phyloP scores from a whole-genome alignment of 2,329 filamentous ascomycete genomes.

The Colletotrichum tabaci region DNA sequence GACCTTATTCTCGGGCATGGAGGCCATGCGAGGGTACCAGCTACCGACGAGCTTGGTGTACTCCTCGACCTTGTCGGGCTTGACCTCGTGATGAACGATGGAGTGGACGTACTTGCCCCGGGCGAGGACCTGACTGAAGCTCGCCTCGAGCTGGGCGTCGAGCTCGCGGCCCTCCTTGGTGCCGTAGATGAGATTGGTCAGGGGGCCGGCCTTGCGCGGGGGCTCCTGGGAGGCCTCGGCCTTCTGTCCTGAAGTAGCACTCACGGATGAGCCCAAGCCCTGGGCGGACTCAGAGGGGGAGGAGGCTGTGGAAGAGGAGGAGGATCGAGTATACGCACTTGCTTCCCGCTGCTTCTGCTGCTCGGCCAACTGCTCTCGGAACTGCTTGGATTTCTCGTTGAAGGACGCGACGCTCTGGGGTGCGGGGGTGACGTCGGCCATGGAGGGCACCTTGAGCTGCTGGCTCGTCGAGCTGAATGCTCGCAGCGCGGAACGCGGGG shows the following conservation, averaged over 20 bases:
- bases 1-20: slow-evolving; percentile 89
- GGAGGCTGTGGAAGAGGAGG: slow-evolving; percentile 46
- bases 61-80: slow-evolving; percentile 95
- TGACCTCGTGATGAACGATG: slow-evolving; percentile 96
- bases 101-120: slow-evolving; percentile 98
- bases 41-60: slow-evolving; percentile 90
- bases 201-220: slow-evolving; percentile 77
- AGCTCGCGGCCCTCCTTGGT: slow-evolving; percentile 95
- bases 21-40: slow-evolving; percentile 94
- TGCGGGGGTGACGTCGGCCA: slow-evolving; percentile 82
- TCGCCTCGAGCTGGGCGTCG: slow-evolving; percentile 95
- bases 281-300: slow-evolving; percentile 59
- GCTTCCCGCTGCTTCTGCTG: slow-evolving; percentile 87
- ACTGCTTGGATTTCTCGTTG: slow-evolving; percentile 86
- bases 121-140: slow-evolving; percentile 94
- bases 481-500: slow-evolving; percentile 64
- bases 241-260: slow-evolving; percentile 67
- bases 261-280: slow-evolving; percentile 77
- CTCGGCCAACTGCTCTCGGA: slow-evolving; percentile 85
- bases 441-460: slow-evolving; percentile 74
- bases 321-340: slow-evolving; percentile 73
- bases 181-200: slow-evolving; percentile 94
- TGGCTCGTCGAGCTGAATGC: slow-evolving; percentile 70
- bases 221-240: slow-evolving; percentile 71
- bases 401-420: slow-evolving; percentile 81